These are phyloP conservation scores for Lactifluus piperatus DNA, from an alignment of 768 basidiomycete genomes.

Conservation along the genomic window DNA sequence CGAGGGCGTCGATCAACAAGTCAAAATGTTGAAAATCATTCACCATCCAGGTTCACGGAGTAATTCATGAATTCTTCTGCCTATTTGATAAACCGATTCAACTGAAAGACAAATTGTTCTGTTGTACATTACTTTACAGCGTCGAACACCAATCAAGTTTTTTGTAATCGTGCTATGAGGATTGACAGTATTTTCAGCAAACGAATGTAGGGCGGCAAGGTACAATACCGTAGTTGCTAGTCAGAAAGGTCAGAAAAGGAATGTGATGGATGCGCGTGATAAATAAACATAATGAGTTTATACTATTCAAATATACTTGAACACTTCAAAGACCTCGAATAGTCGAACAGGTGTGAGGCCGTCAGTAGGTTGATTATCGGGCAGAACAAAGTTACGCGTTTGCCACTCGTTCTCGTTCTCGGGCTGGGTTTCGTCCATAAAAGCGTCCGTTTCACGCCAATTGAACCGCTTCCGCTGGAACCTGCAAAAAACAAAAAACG, in stretches of 20 bases:
- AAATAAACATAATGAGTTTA: not conserved
- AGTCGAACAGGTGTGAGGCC: slow-evolving; percentile 16
- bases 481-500: slow-evolving; percentile 29
- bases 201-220: not conserved
- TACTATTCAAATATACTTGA: slow-evolving; percentile 1
- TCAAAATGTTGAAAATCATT: slow-evolving; percentile 6
- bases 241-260: not conserved
- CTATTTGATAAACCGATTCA: not conserved
- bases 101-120: not conserved
- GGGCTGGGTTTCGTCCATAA: not conserved
- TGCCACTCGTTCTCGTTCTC: not conserved
- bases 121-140: too few relatives aligned
- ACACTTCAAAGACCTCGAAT: slow-evolving; percentile 17
- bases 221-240: not conserved
- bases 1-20: slow-evolving; percentile 7
- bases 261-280: not conserved
- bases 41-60: not conserved
- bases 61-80: not conserved
- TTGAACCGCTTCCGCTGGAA: slow-evolving; percentile 62
- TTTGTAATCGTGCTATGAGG: not conserved
- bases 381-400: not conserved
- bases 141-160: too few relatives aligned
- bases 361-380: slow-evolving; percentile 7
- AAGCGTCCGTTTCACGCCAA: slow-evolving; percentile 39
- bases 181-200: not conserved